Conservation (phyloP, 495 filamentous ascomycete genomes). For the Letharia lupina region DNA sequence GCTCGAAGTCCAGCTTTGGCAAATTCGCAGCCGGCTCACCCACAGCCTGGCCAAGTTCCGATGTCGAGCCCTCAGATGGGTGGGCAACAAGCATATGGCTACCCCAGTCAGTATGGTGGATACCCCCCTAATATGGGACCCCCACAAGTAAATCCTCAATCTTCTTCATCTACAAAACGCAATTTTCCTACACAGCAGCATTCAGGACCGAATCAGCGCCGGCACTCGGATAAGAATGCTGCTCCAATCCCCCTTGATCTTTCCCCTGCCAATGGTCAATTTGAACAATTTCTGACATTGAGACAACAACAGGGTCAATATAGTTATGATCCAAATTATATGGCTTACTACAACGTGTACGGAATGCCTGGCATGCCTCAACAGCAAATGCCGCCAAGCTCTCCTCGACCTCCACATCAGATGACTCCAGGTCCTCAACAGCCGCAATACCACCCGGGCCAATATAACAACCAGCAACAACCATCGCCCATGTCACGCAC, state of each 20-base stretch:
- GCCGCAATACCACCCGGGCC: constrained; percentile 40
- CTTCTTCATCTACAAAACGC: constrained; percentile 35
- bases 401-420: constrained; percentile 45
- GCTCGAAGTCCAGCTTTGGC: constrained; percentile 65
- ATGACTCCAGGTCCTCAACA: constrained; percentile 42
- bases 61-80: constrained; percentile 48
- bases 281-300: constrained; percentile 66
- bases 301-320: constrained; percentile 50
- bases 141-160: constrained; percentile 61
- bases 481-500: constrained; percentile 70
- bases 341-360: constrained; percentile 31
- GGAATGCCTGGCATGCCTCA: constrained; percentile 8
- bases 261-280: constrained; percentile 58
- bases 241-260: constrained; percentile 44
- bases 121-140: constrained; percentile 55
- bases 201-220: constrained; percentile 26
- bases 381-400: constrained; percentile 41
- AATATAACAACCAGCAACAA: constrained; percentile 47
- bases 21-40: constrained; percentile 58
- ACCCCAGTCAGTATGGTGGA: constrained; percentile 45
- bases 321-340: constrained; percentile 42
- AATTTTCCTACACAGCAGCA: constrained; percentile 25
- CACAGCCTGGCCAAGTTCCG: constrained; percentile 55
- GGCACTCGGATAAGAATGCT: constrained; percentile 31
- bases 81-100: constrained; percentile 20